Percentiles rank a stretch among this genome's conserved stretches.
Evolutionary conservation across 169 alveolate genomes (phyloP).

Genomic region (Plasmodium inui): DNA sequence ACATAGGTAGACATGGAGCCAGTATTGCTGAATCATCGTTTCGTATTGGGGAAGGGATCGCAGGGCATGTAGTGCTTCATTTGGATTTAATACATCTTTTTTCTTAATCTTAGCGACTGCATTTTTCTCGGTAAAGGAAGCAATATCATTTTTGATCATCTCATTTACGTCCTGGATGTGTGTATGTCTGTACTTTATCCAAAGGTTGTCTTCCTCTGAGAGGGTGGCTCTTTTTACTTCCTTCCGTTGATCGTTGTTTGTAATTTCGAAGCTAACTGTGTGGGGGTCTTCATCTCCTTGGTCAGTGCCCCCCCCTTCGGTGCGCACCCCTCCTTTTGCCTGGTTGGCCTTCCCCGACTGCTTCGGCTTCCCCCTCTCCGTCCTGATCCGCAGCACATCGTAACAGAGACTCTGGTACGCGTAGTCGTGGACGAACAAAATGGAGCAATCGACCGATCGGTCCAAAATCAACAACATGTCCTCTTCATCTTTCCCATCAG

Average conservation of each 20-base stretch:
- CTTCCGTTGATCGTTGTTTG: constrained; percentile 77
- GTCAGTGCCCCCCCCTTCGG: neutral
- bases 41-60: constrained; percentile 85
- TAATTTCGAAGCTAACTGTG: constrained; percentile 73
- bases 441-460: constrained; percentile 83
- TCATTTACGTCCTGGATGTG: constrained; percentile 88
- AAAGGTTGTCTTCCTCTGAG: constrained; percentile 83
- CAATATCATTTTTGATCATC: constrained; percentile 82
- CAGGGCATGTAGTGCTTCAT: constrained; percentile 81
- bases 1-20: constrained; percentile 86
- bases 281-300: constrained; percentile 15
- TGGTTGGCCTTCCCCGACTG: neutral
- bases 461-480: constrained; percentile 81
- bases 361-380: neutral
- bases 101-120: constrained; percentile 76
- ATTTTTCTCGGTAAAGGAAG: constrained; percentile 78
- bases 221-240: constrained; percentile 76
- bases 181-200: constrained; percentile 85
- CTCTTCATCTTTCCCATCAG: constrained; percentile 16
- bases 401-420: constrained; percentile 88
- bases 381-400: constrained; percentile 80
- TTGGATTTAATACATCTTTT: constrained; percentile 48
- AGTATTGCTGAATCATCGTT: constrained; percentile 84
- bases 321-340: neutral
- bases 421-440: constrained; percentile 87